Percentiles rank a stretch among this genome's conserved stretches.
Evolutionary conservation across 2,329 filamentous ascomycete genomes (phyloP).

Genomic region (Pseudocercospora fuligena): DNA sequence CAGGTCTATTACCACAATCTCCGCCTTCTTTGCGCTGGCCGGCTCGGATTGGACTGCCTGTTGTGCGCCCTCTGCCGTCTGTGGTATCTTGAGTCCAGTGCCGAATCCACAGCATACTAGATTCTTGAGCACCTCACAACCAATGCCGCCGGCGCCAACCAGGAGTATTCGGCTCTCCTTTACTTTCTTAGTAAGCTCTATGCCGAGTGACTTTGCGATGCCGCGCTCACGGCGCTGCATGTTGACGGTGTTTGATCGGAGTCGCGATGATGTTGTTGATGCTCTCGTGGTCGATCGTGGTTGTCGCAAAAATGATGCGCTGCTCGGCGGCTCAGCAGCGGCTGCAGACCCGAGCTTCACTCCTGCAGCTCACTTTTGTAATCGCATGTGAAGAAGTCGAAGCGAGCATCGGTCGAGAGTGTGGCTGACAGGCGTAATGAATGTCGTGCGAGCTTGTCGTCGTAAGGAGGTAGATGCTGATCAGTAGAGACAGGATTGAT

Average conservation of each 20-base stretch:
- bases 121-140: slow-evolving; percentile 97
- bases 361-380: slow-evolving; percentile 5
- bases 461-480: neutral
- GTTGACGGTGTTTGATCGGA: slow-evolving; percentile 24
- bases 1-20: slow-evolving; percentile 93
- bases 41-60: slow-evolving; percentile 3
- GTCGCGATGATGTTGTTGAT: neutral
- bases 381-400: neutral
- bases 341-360: slow-evolving; percentile 1
- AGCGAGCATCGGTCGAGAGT: neutral
- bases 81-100: slow-evolving; percentile 21
- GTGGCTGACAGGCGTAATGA: neutral
- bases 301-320: neutral
- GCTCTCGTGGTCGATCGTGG: neutral
- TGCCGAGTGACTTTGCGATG: slow-evolving; percentile 68
- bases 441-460: neutral
- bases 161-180: slow-evolving; percentile 66
- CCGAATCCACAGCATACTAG: slow-evolving; percentile 90
- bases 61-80: slow-evolving; percentile 14
- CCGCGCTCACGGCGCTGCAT: slow-evolving; percentile 53
- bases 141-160: slow-evolving; percentile 95
- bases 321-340: slow-evolving; percentile 5
- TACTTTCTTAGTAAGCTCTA: slow-evolving; percentile 57
- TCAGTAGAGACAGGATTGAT: neutral
- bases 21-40: slow-evolving; percentile 42